phyloP scores from a whole-genome alignment of 257 asterid species.

The Fraxinus americana region DNA sequence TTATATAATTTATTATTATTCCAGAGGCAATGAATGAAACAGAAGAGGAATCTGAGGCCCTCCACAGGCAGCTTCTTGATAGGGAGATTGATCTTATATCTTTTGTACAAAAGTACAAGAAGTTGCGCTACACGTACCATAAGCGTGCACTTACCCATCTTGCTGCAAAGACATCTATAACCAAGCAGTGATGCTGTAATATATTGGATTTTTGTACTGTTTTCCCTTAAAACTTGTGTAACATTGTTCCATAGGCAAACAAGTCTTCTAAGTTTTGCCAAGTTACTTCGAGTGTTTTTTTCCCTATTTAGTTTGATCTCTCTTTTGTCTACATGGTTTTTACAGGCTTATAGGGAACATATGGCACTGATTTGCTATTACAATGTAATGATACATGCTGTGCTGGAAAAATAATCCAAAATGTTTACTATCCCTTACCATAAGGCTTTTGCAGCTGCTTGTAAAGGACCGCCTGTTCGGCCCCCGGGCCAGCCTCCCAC shows the following conservation, averaged over 20 bases:
- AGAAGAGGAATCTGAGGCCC: slow-evolving; percentile 81
- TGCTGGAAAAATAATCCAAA: too few relatives aligned
- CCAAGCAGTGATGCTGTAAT: slow-evolving; percentile 25
- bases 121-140: slow-evolving; percentile 66
- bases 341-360: not conserved
- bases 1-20: not conserved
- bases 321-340: not conserved
- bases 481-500: too few relatives aligned
- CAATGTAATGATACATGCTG: too few relatives aligned
- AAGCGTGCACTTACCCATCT: slow-evolving; percentile 81
- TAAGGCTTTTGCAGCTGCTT: too few relatives aligned
- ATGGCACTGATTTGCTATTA: not conserved
- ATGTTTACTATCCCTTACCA: too few relatives aligned
- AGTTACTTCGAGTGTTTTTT: not conserved
- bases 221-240: slow-evolving; percentile 13
- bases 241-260: slow-evolving; percentile 8
- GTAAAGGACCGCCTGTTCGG: too few relatives aligned
- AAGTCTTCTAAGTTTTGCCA: not conserved
- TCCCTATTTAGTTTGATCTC: not conserved
- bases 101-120: slow-evolving; percentile 82
- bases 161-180: slow-evolving; percentile 75
- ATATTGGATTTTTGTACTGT: slow-evolving; percentile 14
- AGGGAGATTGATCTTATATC: slow-evolving; percentile 67
- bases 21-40: slow-evolving; percentile 76
- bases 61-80: slow-evolving; percentile 79